Percentiles rank a stretch among this genome's conserved stretches.
Conservation (phyloP, 129 eudicot genomes). For the Helianthus annuus region HanXRQr2.0-SUNRISE NC_035441.2:162338539-162339038, state of each 20-base stretch:
- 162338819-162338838: background rate
- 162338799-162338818: slow-evolving; percentile 76
- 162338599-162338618: slow-evolving; percentile 47
- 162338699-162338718: slow-evolving; percentile 89
- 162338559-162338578: slow-evolving; percentile 61
- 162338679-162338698: slow-evolving; percentile 81
- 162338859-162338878: background rate
- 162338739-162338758: slow-evolving; percentile 89
- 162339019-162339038: no score
- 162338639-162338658: slow-evolving; percentile 67
- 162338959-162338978: no score
- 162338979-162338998: no score
- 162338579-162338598: slow-evolving; percentile 75
- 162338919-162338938: no score
- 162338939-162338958: no score
- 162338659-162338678: slow-evolving; percentile 96
- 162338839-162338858: background rate
- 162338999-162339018: no score
- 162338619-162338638: slow-evolving; percentile 49
- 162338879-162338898: background rate
- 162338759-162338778: slow-evolving; percentile 87
- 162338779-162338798: slow-evolving; percentile 85
- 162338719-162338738: slow-evolving; percentile 80
- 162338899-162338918: background rate
- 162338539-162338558: slow-evolving; percentile 75